Evolutionary conservation across 2,329 filamentous ascomycete species (phyloP).

Genomic region (Fusarium begoniae): DNA sequence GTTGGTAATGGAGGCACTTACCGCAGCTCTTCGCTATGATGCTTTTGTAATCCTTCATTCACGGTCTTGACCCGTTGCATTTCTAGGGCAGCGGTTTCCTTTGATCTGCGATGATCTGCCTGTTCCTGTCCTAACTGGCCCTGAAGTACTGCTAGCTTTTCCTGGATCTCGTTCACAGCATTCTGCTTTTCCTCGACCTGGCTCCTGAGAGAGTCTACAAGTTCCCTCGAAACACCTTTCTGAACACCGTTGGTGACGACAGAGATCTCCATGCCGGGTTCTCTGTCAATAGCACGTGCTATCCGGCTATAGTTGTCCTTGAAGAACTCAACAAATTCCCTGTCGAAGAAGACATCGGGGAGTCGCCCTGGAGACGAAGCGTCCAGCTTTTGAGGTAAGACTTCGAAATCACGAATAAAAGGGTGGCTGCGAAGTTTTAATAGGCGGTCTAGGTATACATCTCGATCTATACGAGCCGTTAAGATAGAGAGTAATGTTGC

Average conservation of each 20-base stretch:
- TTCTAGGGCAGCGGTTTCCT: constrained; percentile 59
- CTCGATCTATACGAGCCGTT: constrained; percentile 79
- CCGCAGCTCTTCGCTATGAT: constrained; percentile 73
- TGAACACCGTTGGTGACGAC: constrained; percentile 81
- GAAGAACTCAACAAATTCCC: constrained; percentile 88
- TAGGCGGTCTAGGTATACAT: constrained; percentile 86
- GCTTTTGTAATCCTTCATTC: constrained; percentile 75
- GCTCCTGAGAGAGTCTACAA: constrained; percentile 84
- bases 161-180: constrained; percentile 58
- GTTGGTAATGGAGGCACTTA: constrained; percentile 46
- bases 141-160: constrained; percentile 57
- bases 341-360: constrained; percentile 86
- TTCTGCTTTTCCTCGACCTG: constrained; percentile 79
- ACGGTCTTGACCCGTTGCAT: constrained; percentile 63
- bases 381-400: constrained; percentile 75
- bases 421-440: constrained; percentile 80
- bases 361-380: constrained; percentile 59
- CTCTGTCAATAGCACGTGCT: constrained; percentile 85
- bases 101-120: constrained; percentile 74
- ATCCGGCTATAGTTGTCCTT: constrained; percentile 95
- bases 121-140: constrained; percentile 75
- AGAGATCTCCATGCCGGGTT: constrained; percentile 87
- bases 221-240: constrained; percentile 90
- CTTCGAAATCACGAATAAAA: constrained; percentile 87
- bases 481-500: constrained; percentile 83